Percentiles rank a stretch among this genome's conserved stretches.
These are phyloP conservation scores for Phylloporus sp. DNA, from an alignment of 768 basidiomycete genomes.

Conservation along the genomic window DNA sequence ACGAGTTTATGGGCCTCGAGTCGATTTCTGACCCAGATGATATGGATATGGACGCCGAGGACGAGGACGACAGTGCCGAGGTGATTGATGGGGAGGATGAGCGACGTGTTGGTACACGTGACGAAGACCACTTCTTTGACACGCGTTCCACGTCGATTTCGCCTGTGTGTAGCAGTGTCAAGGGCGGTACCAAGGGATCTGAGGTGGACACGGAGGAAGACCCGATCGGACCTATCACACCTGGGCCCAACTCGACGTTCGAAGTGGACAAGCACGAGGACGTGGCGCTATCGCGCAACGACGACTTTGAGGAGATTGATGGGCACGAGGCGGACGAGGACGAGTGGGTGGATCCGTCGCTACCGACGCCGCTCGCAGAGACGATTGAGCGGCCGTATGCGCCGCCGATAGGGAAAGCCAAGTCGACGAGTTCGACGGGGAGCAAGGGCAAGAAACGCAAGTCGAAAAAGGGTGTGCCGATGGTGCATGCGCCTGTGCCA, in stretches of 20 bases:
- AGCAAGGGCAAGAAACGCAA: slow-evolving; percentile 28
- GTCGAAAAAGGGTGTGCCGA: slow-evolving; percentile 34
- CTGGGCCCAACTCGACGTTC: slow-evolving; percentile 44
- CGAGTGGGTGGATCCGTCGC: slow-evolving; percentile 68
- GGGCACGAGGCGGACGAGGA: slow-evolving; percentile 37
- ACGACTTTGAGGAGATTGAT: slow-evolving; percentile 29
- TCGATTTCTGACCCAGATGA: slow-evolving; percentile 79
- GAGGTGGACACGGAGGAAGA: slow-evolving; percentile 73
- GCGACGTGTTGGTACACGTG: slow-evolving; percentile 24
- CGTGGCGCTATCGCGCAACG: slow-evolving; percentile 24
- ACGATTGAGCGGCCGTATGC: slow-evolving; percentile 24
- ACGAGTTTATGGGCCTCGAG: slow-evolving; percentile 71
- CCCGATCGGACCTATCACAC: slow-evolving; percentile 65
- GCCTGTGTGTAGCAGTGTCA: slow-evolving; percentile 36
- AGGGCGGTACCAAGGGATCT: slow-evolving; percentile 41
- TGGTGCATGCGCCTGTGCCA: slow-evolving; percentile 37
- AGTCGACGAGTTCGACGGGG: slow-evolving; percentile 26
- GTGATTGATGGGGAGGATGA: slow-evolving; percentile 25
- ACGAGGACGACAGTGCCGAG: slow-evolving; percentile 45
- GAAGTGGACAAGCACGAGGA: slow-evolving; percentile 22
- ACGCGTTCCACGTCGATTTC: slow-evolving; percentile 45
- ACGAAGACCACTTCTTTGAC: slow-evolving; percentile 52
- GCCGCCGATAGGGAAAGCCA: slow-evolving; percentile 23
- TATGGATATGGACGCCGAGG: slow-evolving; percentile 55
- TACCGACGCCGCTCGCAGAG: slow-evolving; percentile 37